phyloP scores from a whole-genome alignment of 2,329 filamentous ascomycete genomes.

The Pseudogymnoascus sp. region DNA sequence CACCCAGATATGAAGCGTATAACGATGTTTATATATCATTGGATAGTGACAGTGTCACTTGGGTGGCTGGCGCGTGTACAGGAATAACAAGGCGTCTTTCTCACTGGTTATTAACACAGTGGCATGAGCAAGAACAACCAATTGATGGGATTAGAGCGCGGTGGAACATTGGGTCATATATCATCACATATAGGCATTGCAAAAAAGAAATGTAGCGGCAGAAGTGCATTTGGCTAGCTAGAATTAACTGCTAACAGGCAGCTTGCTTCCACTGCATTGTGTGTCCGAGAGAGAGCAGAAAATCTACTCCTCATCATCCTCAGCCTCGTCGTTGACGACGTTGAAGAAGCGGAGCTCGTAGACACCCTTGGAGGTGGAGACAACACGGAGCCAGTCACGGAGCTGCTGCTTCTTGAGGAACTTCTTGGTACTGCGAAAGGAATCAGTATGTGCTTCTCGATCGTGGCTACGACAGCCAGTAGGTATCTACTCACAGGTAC shows the following conservation, averaged over 20 bases:
- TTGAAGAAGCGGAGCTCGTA: conserved; percentile 99
- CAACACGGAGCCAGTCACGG: conserved; percentile 98
- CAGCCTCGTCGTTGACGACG: conserved; percentile 95
- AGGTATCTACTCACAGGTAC: conserved; percentile 71
- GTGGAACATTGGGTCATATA: too few species aligned
- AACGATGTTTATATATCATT: not conserved
- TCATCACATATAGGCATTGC: not conserved
- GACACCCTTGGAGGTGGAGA: conserved; percentile 94
- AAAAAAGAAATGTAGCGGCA: not conserved
- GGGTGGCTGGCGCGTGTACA: not conserved
- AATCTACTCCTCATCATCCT: conserved; percentile 96
- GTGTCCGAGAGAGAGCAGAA: conserved; percentile 12
- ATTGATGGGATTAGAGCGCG: not conserved
- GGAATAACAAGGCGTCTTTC: not conserved
- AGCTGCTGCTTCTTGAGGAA: conserved; percentile 99
- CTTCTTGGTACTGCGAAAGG: conserved; percentile 80
- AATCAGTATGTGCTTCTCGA: conserved; percentile 20
- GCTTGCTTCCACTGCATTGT: conserved; percentile 4
- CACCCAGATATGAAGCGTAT: not conserved
- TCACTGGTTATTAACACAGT: not conserved
- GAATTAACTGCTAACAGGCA: conserved; percentile 9
- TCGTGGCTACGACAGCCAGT: not conserved
- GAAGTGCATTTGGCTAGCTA: conserved; percentile 7
- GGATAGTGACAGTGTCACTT: not conserved
- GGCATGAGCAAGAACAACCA: not conserved